Percentiles rank a stretch among this genome's conserved stretches.
phyloP scores from a whole-genome alignment of 352 stramenopile species.

The Phytophthora kernoviae region DNA sequence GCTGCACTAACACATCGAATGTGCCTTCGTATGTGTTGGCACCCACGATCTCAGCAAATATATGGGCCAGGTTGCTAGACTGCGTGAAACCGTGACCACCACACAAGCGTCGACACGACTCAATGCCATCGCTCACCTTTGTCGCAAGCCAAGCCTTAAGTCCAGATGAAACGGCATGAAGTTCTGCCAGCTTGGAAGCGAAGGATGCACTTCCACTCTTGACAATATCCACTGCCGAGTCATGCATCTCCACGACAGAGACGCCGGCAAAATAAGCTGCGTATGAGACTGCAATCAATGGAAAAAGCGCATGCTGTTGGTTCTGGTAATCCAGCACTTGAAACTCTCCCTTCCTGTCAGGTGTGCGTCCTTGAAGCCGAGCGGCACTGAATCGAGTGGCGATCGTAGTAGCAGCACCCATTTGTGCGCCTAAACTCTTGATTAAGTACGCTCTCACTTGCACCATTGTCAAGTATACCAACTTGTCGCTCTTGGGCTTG shows the following conservation, averaged over 20 bases:
- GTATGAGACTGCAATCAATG: slow-evolving; percentile 47
- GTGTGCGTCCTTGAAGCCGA: slow-evolving; percentile 49
- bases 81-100: slow-evolving; percentile 26
- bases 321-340: slow-evolving; percentile 71
- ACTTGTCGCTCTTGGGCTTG: slow-evolving; percentile 66
- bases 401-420: slow-evolving; percentile 43
- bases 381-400: slow-evolving; percentile 59
- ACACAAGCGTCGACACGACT: slow-evolving; percentile 26
- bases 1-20: slow-evolving; percentile 70
- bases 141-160: slow-evolving; percentile 29
- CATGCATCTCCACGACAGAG: slow-evolving; percentile 17
- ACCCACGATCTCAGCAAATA: slow-evolving; percentile 47
- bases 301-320: slow-evolving; percentile 54
- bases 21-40: slow-evolving; percentile 67
- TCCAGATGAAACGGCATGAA: slow-evolving; percentile 25
- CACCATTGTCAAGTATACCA: slow-evolving; percentile 70
- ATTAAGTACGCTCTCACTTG: slow-evolving; percentile 43
- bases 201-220: slow-evolving; percentile 27
- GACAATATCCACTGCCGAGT: slow-evolving; percentile 20
- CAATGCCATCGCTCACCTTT: slow-evolving; percentile 30
- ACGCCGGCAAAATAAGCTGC: slow-evolving; percentile 28
- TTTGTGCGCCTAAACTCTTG: slow-evolving; percentile 5
- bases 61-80: slow-evolving; percentile 20
- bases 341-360: slow-evolving; percentile 47
- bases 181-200: slow-evolving; percentile 14